Conservation (phyloP, 129 eudicot species). For the Oenanthe sinensis region DNA sequence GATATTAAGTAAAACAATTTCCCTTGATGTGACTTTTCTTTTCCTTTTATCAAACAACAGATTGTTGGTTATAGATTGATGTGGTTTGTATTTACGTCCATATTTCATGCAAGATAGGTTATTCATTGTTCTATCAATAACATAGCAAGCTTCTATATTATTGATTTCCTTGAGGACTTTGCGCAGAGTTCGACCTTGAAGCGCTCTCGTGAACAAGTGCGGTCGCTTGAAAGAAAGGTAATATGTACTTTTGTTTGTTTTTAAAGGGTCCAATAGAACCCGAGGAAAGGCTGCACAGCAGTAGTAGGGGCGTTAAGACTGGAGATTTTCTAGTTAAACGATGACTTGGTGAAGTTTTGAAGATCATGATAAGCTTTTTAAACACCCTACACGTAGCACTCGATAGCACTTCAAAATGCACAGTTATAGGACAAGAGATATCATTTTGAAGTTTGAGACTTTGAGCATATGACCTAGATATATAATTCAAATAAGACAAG, state of each 20-base stretch:
- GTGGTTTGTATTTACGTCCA: background rate
- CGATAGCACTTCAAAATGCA: background rate
- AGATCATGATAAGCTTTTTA: background rate
- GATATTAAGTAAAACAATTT: background rate
- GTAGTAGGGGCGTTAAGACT: too few relatives aligned
- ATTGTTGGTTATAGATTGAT: background rate
- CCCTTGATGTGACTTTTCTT: too few relatives aligned
- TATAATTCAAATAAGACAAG: background rate
- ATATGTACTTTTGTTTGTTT: conserved; percentile 2
- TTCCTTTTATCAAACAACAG: background rate
- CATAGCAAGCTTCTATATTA: background rate
- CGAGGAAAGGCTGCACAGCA: too few relatives aligned
- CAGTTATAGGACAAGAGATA: background rate
- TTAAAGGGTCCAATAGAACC: background rate
- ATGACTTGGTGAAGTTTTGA: background rate
- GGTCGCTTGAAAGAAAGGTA: conserved; percentile 78
- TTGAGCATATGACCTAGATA: background rate
- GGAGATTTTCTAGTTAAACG: background rate
- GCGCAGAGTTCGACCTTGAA: conserved; percentile 64
- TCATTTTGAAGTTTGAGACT: background rate
- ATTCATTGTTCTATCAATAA: background rate
- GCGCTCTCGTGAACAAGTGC: conserved; percentile 75
- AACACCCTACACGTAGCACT: background rate
- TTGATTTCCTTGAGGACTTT: background rate
- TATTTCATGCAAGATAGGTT: background rate